Base-by-base conservation (phyloP, 257 asterid genomes). In the Solanum paucissectum region DNA sequence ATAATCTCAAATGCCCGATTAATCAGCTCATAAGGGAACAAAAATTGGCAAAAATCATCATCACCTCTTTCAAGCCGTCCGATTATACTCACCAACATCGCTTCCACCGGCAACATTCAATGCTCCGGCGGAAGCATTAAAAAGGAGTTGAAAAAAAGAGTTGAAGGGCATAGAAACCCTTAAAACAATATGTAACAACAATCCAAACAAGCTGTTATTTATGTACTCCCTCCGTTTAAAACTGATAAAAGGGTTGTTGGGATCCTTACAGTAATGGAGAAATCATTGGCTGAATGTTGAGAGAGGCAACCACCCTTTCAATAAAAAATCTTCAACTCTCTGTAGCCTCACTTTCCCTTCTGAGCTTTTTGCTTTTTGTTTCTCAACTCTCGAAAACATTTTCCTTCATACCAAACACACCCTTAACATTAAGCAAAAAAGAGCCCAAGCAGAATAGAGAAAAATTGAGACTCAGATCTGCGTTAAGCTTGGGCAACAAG, bases 261-360 rank as follows among this genome's bases (percentile, higher is more conserved):
- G 87, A 44, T 40, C 62, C 76, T 29, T 16, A 69, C 21, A 69
- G 12, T 33, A 13, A 46, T n/a, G 11, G 25, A 21, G 87, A 87
- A 85, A 86, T 81, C 89, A 82, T 83, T 8, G 93, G 93, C 91
- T 38, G 58, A 34, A 49, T n/a, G 62, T 90, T 88, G 91, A 92
- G 89, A 92, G 92, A 88, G 93, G 94, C 93, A 94, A 94, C 93
- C 92, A 86, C 95, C 94, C 93, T 88, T 87, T 18, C 87, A 66
- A 83, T 33, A 86, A 87, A 88, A 88, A 60, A 44, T 90, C 87
- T 12, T 58, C 12, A 82, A 33, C 74, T 74, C 85, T 34, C 33
- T 64, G 8, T 29, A 5, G 64, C 88, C 76, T 75, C 88, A 34
- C n/a, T 46, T 23, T 25, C 32, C 83, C 64, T 85, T 52, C 82